Evolutionary conservation across 176 grass and related monocot species (phyloP).

Genomic region (Oryza punctata): DNA sequence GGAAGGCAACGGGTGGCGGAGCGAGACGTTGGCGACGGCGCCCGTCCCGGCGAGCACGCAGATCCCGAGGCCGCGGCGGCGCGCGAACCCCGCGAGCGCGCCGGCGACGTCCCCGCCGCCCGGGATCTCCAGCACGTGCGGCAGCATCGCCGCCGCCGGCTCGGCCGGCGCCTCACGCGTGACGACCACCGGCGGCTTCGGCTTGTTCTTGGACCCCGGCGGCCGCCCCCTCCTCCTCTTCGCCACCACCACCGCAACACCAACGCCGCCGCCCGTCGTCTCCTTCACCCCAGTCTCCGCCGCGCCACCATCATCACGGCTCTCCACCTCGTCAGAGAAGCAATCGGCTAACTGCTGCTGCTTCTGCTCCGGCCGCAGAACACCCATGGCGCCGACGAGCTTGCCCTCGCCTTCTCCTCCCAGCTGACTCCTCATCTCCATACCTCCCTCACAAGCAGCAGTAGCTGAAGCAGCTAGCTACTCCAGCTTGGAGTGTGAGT

Average conservation of each 20-base stretch:
- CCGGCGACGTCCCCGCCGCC: slow-evolving; percentile 55
- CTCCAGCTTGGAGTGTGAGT: neutral
- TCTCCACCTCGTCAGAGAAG: slow-evolving; percentile 61
- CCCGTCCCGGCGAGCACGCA: slow-evolving; percentile 65
- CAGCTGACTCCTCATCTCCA: slow-evolving; percentile 26
- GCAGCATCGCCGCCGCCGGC: slow-evolving; percentile 56
- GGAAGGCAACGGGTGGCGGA: slow-evolving; percentile 37
- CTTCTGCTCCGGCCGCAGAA: neutral
- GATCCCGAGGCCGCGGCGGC: slow-evolving; percentile 59
- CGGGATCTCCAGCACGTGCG: slow-evolving; percentile 79
- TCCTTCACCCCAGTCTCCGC: slow-evolving; percentile 22
- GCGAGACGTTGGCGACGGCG: slow-evolving; percentile 58
- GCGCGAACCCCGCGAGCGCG: slow-evolving; percentile 55
- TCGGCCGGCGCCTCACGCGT: slow-evolving; percentile 51
- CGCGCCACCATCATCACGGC: slow-evolving; percentile 33
- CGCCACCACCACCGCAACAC: slow-evolving; percentile 11
- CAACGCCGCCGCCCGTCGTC: neutral
- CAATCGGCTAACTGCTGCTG: slow-evolving; percentile 41
- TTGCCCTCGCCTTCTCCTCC: neutral
- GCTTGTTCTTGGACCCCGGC: slow-evolving; percentile 90
- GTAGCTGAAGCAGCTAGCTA: neutral
- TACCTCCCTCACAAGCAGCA: neutral
- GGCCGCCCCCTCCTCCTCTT: slow-evolving; percentile 72
- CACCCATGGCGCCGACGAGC: neutral
- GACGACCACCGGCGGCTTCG: slow-evolving; percentile 55